A percentile compares a stretch with the other conserved stretches of the same genome.
These are phyloP conservation scores for Fraxinus anomala DNA, from an alignment of 257 asterid species.

Conservation along the genomic window DNA sequence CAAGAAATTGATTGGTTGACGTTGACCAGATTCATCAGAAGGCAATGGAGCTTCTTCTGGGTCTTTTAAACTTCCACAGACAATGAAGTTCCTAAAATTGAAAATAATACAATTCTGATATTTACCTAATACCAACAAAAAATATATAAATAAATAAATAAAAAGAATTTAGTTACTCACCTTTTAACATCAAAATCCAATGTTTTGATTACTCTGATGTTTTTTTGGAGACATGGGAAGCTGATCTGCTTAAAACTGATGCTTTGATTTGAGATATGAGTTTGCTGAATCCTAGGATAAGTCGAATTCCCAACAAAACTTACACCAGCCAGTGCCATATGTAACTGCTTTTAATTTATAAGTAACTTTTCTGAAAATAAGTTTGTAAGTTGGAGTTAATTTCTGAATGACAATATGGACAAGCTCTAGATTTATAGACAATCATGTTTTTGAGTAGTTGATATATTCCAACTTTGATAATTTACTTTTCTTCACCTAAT, in stretches of 20 bases:
- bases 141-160: too few relatives aligned
- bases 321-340: neutral
- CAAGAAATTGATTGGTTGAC: neutral
- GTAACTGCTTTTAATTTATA: neutral
- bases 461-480: neutral
- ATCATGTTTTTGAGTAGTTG: neutral
- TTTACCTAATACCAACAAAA: too few relatives aligned
- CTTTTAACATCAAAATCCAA: neutral
- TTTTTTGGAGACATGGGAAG: neutral
- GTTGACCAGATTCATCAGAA: neutral
- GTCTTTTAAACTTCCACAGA: neutral
- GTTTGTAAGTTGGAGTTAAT: neutral
- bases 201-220: neutral
- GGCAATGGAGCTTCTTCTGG: constrained; percentile 4
- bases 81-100: neutral
- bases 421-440: too few relatives aligned
- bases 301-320: neutral
- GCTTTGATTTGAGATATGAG: neutral
- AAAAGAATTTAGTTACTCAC: neutral
- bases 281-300: neutral
- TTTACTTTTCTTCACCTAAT: neutral
- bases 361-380: neutral
- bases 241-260: neutral
- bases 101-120: neutral
- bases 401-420: neutral